phyloP scores from a whole-genome alignment of 148 eudicot genomes.

The Gaultheria prostrata region DNA sequence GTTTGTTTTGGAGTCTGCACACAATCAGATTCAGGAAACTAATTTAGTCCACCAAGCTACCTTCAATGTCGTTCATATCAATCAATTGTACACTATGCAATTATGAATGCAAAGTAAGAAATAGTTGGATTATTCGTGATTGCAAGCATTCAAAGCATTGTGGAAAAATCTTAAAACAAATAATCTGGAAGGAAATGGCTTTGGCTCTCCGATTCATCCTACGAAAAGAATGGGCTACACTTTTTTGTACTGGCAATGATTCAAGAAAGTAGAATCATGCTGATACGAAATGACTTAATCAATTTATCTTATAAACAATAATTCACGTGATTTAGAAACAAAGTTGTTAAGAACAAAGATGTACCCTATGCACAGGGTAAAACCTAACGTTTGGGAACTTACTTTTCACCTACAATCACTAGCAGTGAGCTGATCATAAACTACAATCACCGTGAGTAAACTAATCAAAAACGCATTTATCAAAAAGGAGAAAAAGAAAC shows the following conservation, averaged over 20 bases:
- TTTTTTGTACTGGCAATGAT: background rate
- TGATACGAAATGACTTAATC: background rate
- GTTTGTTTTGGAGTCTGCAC: too few relatives aligned
- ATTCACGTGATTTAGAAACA: too few relatives aligned
- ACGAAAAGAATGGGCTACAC: background rate
- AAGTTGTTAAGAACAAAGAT: background rate
- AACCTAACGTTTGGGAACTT: background rate
- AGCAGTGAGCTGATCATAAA: too few relatives aligned
- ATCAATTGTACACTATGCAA: too few relatives aligned
- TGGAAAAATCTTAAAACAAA: background rate
- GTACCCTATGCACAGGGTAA: background rate
- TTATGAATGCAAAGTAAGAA: too few relatives aligned
- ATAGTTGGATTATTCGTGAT: too few relatives aligned
- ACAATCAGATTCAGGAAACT: too few relatives aligned
- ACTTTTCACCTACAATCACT: background rate
- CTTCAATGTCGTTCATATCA: background rate
- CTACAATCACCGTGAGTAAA: background rate
- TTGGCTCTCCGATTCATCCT: background rate
- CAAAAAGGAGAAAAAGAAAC: background rate
- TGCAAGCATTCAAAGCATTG: too few relatives aligned
- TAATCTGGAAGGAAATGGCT: background rate
- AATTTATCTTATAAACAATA: background rate
- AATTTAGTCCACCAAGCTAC: background rate
- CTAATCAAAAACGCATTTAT: too few relatives aligned
- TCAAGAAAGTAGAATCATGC: background rate